phyloP scores from a whole-genome alignment of 352 stramenopile species.

The Pythium volutum region DNA sequence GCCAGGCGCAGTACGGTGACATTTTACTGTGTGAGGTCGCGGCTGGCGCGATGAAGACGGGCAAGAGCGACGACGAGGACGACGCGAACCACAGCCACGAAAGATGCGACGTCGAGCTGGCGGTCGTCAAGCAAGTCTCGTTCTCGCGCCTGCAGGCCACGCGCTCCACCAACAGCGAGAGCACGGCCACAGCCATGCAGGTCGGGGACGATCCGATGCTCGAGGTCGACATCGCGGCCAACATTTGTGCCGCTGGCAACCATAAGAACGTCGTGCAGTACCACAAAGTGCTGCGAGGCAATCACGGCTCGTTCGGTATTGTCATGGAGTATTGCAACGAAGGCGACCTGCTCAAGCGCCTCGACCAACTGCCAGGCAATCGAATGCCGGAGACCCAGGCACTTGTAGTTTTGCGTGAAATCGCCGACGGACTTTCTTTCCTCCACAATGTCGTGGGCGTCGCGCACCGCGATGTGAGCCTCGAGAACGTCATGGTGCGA shows the following conservation, averaged over 20 bases:
- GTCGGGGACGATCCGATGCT: slow-evolving; percentile 20
- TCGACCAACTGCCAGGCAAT: slow-evolving; percentile 20
- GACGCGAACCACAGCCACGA: background rate
- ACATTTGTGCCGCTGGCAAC: slow-evolving; percentile 19
- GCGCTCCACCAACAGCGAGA: background rate
- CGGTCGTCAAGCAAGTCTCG: slow-evolving; percentile 20
- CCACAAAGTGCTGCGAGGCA: slow-evolving; percentile 15
- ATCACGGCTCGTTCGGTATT: slow-evolving; percentile 20
- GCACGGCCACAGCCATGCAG: background rate
- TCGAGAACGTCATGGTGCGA: slow-evolving; percentile 34
- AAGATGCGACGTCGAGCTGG: background rate
- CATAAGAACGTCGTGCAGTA: slow-evolving; percentile 29
- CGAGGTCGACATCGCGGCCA: slow-evolving; percentile 23
- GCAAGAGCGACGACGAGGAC: background rate
- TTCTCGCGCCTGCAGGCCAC: slow-evolving; percentile 7
- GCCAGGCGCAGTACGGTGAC: slow-evolving; percentile 22
- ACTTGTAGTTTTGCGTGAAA: slow-evolving; percentile 19
- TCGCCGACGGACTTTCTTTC: slow-evolving; percentile 24
- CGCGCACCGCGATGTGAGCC: slow-evolving; percentile 31
- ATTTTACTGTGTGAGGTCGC: slow-evolving; percentile 20
- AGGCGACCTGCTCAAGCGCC: slow-evolving; percentile 25
- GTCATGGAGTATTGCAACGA: slow-evolving; percentile 39
- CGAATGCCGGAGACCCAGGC: slow-evolving; percentile 19
- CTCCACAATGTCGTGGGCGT: slow-evolving; percentile 28
- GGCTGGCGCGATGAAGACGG: background rate